A percentile compares a stretch with the other conserved stretches of the same genome.
Conservation (phyloP, 2,329 filamentous ascomycete genomes). For the Fusarium penzigii region DNA sequence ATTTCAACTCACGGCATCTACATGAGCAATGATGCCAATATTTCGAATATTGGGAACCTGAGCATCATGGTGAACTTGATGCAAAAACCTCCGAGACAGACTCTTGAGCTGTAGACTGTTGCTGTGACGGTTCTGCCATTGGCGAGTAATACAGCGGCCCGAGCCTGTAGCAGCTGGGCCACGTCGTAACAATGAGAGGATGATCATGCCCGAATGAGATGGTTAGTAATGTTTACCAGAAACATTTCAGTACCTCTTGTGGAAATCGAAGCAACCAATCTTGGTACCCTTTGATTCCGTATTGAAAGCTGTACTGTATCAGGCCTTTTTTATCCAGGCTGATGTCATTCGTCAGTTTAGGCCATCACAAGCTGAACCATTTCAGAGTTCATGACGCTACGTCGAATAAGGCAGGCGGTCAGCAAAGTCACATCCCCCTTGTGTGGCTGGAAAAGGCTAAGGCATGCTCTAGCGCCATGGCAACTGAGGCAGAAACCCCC, state of each 20-base stretch:
- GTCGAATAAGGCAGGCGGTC: not conserved
- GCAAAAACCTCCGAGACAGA: constrained; percentile 17
- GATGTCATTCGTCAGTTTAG: not conserved
- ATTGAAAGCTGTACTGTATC: not conserved
- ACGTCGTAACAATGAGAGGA: constrained; percentile 25
- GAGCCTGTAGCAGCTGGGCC: constrained; percentile 18
- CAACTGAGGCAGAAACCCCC: not conserved
- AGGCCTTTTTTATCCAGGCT: not conserved
- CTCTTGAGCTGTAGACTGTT: constrained; percentile 7
- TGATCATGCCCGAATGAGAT: constrained; percentile 22
- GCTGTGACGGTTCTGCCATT: constrained; percentile 17
- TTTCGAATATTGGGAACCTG: constrained; percentile 69
- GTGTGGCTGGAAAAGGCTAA: constrained; percentile 8
- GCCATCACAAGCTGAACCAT: not conserved
- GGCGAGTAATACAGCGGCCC: constrained; percentile 21
- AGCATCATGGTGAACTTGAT: constrained; percentile 25
- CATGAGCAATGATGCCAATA: constrained; percentile 98
- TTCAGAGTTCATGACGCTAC: not conserved
- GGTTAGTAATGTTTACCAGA: constrained; percentile 3
- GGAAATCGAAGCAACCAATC: not conserved
- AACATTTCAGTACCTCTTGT: constrained; percentile 17
- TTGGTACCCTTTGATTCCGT: not conserved
- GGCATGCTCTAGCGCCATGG: not conserved
- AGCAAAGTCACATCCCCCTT: not conserved
- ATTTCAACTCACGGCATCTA: constrained; percentile 70